Base-by-base conservation (phyloP, 306 rosid species). In the Acacia confusa region DNA sequence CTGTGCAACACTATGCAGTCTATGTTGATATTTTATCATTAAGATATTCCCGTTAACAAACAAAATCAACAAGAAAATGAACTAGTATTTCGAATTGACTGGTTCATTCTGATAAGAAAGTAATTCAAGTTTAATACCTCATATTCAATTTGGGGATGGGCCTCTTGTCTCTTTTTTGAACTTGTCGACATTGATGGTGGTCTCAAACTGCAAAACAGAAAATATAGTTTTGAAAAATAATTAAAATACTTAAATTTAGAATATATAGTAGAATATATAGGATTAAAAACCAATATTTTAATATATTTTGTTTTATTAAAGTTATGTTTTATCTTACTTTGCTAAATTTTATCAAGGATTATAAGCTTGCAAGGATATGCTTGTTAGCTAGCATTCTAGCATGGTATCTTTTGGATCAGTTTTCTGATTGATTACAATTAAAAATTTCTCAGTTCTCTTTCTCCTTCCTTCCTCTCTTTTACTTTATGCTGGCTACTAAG, bases 131-230 rank as follows among this genome's bases (percentile, higher is more conserved):
- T 40, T 17, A 48, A 13, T 86, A 92, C 98, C 97, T 95, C 95
- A 3, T 41, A 50, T 58, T 79, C 81, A n/a, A 67, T 88, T 43
- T 85, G 92, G 27, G 63, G 72, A 84, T 47, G 68, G 70, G 74
- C 94, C 84, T 91, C 97, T 76, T 78, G 90, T 84, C 75, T 95
- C 90, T 70, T 89, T 86, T 85, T 93, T 30, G 83, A 85, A 84
- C 75, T 65, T 0, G 11, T 15, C 58, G 70, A 52, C 1, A 47
- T 8, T 22, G 81, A 72, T 36, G 92, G 81, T 68, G 90, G 86
- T 82, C 86, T 90, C 88, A 95, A 86, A 82, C 99, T 95, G 81
- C 84, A 79, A 88, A 70, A 75, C 3, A 61, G 77, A 71, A 74
- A 79, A 58, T 57, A 57, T 57, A 15, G 22, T n/a, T n/a, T 20